Conservation (phyloP, 805 yeast species). For the Saturnispora gosingensis region DNA sequence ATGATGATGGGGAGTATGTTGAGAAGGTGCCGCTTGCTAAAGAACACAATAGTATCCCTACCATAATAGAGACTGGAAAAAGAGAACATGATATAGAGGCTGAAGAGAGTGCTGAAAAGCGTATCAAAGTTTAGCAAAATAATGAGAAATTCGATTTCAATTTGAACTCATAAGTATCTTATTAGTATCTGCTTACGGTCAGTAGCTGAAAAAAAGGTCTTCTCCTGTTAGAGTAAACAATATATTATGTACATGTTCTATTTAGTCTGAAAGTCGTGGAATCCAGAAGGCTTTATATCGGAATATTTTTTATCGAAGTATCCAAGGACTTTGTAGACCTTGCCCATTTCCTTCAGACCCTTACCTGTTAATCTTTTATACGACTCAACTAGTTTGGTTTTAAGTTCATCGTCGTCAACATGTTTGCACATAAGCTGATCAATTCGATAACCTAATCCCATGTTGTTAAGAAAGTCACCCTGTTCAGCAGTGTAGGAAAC, state of each 20-base stretch:
- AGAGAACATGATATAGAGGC: constrained; percentile 6
- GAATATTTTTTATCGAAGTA: constrained; percentile 34
- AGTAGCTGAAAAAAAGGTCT: neutral
- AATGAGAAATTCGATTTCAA: neutral
- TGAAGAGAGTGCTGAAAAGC: neutral
- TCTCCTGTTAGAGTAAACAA: neutral
- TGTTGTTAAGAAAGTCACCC: constrained; percentile 66
- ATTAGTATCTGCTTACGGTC: neutral
- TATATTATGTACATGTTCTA: neutral
- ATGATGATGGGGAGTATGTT: constrained; percentile 28
- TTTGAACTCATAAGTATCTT: no score
- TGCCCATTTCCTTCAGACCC: constrained; percentile 62
- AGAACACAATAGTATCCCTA: neutral
- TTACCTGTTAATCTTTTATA: constrained; percentile 57
- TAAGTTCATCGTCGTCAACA: constrained; percentile 33
- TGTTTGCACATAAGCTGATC: constrained; percentile 40
- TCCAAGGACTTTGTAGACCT: constrained; percentile 62
- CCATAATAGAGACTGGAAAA: constrained; percentile 3
- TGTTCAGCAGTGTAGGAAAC: constrained; percentile 37
- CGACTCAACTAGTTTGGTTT: constrained; percentile 44
- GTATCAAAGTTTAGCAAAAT: neutral
- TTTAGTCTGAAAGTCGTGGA: constrained; percentile 28
- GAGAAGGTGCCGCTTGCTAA: constrained; percentile 1
- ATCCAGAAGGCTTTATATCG: constrained; percentile 42
- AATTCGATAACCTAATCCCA: constrained; percentile 69